Conservation (phyloP, 129 eudicot species). For the Glebionis coronaria region DNA sequence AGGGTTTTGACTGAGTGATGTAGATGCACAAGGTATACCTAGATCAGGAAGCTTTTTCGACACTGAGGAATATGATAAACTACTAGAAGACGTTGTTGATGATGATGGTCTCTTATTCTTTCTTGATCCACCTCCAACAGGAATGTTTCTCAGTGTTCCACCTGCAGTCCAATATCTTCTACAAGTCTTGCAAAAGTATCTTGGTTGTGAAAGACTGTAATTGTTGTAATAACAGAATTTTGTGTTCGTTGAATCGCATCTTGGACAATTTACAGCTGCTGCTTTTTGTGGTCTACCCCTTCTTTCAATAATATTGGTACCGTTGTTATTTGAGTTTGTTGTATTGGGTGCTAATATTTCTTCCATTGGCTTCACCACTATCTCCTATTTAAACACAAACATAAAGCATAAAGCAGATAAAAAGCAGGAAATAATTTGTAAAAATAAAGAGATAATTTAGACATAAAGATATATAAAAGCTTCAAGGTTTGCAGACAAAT, state of each 20-base stretch:
- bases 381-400: slow-evolving; percentile 38
- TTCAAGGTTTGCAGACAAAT: slow-evolving; percentile 38
- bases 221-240: slow-evolving; percentile 92
- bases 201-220: slow-evolving; percentile 86
- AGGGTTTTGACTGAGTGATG: slow-evolving; percentile 45
- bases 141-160: slow-evolving; percentile 83
- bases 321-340: slow-evolving; percentile 22
- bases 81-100: slow-evolving; percentile 18
- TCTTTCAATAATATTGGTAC: slow-evolving; percentile 39
- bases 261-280: slow-evolving; percentile 68
- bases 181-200: slow-evolving; percentile 88
- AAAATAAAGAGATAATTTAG: slow-evolving; percentile 23
- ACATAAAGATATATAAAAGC: slow-evolving; percentile 31
- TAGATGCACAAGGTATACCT: slow-evolving; percentile 27
- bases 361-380: slow-evolving; percentile 68
- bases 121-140: slow-evolving; percentile 90
- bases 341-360: slow-evolving; percentile 42
- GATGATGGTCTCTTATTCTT: slow-evolving; percentile 78
- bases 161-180: slow-evolving; percentile 95
- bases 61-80: background rate
- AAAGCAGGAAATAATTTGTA: slow-evolving; percentile 13
- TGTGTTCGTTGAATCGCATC: slow-evolving; percentile 86
- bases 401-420: slow-evolving; percentile 14
- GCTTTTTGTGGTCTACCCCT: slow-evolving; percentile 60
- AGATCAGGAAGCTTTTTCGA: slow-evolving; percentile 43